phyloP scores from a whole-genome alignment of 768 basidiomycete genomes.

The Russula emetica region DNA sequence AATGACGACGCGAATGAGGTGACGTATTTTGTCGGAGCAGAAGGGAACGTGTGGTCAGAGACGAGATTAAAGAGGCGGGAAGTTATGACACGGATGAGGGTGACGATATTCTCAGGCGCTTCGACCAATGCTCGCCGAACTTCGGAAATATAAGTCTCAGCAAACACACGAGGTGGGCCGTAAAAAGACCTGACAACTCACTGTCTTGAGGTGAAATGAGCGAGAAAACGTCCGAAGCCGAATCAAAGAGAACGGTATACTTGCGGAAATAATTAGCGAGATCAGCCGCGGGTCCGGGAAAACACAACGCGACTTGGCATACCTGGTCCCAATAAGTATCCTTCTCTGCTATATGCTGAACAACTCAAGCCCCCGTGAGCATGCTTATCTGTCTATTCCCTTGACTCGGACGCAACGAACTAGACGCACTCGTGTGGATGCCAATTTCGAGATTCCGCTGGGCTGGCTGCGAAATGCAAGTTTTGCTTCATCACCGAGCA shows the following conservation, averaged over 20 bases:
- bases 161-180: not conserved
- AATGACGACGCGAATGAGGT: conserved; percentile 66
- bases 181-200: not conserved
- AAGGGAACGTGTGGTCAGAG: conserved; percentile 77
- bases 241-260: conserved; percentile 85
- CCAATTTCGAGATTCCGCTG: conserved; percentile 71
- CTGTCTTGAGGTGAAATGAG: conserved; percentile 36
- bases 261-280: conserved; percentile 32
- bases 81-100: conserved; percentile 68
- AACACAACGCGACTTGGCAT: conserved; percentile 27
- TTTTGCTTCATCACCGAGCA: conserved; percentile 83
- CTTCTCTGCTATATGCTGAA: conserved; percentile 64
- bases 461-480: conserved; percentile 83
- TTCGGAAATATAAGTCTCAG: conserved; percentile 33
- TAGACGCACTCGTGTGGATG: conserved; percentile 61
- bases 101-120: conserved; percentile 83
- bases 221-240: conserved; percentile 86
- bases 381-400: not conserved
- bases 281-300: not conserved
- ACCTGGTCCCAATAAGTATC: conserved; percentile 94
- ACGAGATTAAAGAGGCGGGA: conserved; percentile 69
- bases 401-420: not conserved
- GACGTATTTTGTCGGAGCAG: conserved; percentile 50
- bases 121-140: conserved; percentile 78
- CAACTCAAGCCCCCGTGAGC: conserved; percentile 10